Evolutionary conservation across 805 yeast species (phyloP).

Genomic region (Brettanomyces nanus): DNA sequence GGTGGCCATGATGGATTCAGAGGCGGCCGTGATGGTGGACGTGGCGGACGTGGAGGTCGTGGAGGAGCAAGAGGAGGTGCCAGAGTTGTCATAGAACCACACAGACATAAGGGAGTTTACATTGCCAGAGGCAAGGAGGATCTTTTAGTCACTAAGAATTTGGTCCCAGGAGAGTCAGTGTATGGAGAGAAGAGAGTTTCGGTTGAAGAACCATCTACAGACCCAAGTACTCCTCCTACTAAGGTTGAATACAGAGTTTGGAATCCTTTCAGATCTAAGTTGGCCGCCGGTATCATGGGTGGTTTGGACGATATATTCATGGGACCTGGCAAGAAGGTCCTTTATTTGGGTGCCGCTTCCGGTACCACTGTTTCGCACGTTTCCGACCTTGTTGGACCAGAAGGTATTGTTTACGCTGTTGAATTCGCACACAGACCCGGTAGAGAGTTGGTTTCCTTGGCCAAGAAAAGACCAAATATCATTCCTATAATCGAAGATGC

Average conservation of each 20-base stretch:
- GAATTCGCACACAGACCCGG: constrained; percentile 99
- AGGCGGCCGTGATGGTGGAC: constrained; percentile 50
- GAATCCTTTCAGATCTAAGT: constrained; percentile 99
- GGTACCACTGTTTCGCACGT: constrained; percentile 99
- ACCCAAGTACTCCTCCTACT: constrained; percentile 82
- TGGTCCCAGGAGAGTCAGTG: constrained; percentile 97
- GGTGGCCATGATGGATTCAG: constrained; percentile 41
- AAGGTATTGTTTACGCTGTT: constrained; percentile 97
- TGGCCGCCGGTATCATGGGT: constrained; percentile 99
- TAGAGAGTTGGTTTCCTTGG: constrained; percentile 98
- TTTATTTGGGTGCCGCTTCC: constrained; percentile 98
- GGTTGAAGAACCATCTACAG: constrained; percentile 86
- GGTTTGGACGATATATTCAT: constrained; percentile 97
- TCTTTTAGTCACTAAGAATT: constrained; percentile 90
- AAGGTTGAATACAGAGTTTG: constrained; percentile 98
- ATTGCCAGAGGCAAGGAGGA: constrained; percentile 99
- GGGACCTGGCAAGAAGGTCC: constrained; percentile 96
- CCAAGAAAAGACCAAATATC: constrained; percentile 99
- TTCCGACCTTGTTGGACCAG: constrained; percentile 97
- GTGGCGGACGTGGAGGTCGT: constrained; percentile 59
- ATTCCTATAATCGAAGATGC: constrained; percentile 99
- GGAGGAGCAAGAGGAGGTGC: constrained; percentile 91
- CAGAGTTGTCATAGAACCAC: constrained; percentile 96
- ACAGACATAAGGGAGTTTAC: constrained; percentile 97
- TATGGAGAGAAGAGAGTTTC: constrained; percentile 97